Evolutionary conservation across 2,329 filamentous ascomycete species (phyloP), one percentile per base, ranked within the genome.

Genomic region (Fusarium secorum): DNA sequence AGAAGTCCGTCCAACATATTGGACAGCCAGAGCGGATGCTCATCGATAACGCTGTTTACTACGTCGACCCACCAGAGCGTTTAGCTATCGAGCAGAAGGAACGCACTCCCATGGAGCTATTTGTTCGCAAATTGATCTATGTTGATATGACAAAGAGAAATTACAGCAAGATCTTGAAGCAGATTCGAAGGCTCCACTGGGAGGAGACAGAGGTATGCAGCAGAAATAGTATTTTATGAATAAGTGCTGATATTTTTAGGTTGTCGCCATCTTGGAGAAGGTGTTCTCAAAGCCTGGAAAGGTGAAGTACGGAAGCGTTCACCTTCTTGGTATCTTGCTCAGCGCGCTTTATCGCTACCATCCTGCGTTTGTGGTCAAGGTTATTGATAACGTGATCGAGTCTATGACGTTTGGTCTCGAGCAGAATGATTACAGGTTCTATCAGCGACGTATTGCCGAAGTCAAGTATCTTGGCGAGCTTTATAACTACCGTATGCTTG

Each of bases 21-120:
- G 95, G 95, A 18, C 94, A 97, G 76, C 94, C 97, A 74, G 96
- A 99, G 81, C 92, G 95, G 41, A 98, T 99, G 95, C 89, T 98
- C 33, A 96, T 99, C 63, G 96, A 99, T 80, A 99, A 99, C 78
- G 96, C 96, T 7, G 90, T 98, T 63, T 99, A 99, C 81, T 98
- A 98, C 75, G 96, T 99, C 61, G 96, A 98, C 76, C 96, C 96
- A 18, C 97, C 96, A 0, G 92, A 97, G 78, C 90, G 96, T 66
- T 93, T 95, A 35, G 95, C 96, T 0, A 98, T 99, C 59, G 92
- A 97, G 80, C 95, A 98, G 78, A 99, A 98, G 80, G 96, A 99
- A 81, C 89, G 96, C 49, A 97, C 94, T 0, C 95, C 96, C 0
- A 92, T 96, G 78, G 95, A 99, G 74, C 86, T 97, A 30, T 99